Evolutionary conservation across 352 stramenopile species (phyloP).

Genomic region (Phytophthora agathidicida): DNA sequence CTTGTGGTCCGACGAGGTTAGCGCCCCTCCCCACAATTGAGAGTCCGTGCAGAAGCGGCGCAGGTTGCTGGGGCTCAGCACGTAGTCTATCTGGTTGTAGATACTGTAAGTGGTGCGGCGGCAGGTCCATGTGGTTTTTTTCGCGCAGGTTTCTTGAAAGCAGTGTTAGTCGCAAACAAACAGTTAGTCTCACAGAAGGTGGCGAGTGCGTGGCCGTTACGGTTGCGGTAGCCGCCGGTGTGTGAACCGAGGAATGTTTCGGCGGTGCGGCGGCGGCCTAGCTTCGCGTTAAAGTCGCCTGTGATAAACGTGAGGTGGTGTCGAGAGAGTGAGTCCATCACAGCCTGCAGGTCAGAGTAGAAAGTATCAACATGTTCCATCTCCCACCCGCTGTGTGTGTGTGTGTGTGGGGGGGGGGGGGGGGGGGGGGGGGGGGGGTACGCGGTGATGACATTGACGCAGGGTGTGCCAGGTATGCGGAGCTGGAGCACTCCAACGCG

Average conservation of each 20-base stretch:
- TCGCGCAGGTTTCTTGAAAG: background rate
- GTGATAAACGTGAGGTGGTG: background rate
- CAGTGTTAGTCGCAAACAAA: constrained; percentile 1
- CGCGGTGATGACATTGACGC: background rate
- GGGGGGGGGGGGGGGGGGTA: no score
- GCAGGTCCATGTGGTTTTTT: constrained; percentile 1
- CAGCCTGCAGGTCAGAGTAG: background rate
- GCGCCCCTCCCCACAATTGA: background rate
- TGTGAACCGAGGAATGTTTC: background rate
- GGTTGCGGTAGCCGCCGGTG: background rate
- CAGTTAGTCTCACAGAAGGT: background rate
- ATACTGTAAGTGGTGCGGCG: background rate
- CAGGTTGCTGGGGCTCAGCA: background rate
- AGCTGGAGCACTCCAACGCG: constrained; percentile 1
- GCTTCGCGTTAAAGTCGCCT: constrained; percentile 2
- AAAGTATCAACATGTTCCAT: background rate
- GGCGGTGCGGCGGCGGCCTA: background rate
- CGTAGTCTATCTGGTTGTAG: background rate
- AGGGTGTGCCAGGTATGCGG: background rate
- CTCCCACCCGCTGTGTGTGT: background rate
- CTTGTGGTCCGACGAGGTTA: background rate
- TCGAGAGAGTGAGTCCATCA: background rate
- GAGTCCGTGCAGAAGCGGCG: background rate
- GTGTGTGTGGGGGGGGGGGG: no score
- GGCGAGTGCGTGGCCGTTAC: background rate